Evolutionary conservation across 176 grass and related monocot species (phyloP).

Genomic region (Eremochloa ophiuroides): DNA sequence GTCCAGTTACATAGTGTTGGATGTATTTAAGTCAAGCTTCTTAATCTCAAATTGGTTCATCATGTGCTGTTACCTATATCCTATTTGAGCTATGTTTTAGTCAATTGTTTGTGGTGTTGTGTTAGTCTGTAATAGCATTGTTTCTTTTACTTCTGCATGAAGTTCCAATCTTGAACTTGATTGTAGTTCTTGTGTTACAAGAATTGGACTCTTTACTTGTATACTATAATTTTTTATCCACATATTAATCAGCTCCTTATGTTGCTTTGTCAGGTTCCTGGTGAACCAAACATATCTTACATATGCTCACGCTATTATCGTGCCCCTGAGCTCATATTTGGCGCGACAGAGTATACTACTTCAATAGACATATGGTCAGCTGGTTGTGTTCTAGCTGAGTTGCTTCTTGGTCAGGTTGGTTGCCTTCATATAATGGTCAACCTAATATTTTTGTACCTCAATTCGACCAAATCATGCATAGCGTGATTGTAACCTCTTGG

Average conservation of each 20-base stretch:
- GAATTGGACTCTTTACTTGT: neutral
- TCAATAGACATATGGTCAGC: constrained; percentile 80
- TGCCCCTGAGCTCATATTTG: constrained; percentile 68
- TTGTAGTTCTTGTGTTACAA: neutral
- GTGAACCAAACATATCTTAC: constrained; percentile 65
- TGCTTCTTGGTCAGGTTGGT: constrained; percentile 71
- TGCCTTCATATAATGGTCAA: neutral
- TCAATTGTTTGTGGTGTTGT: neutral
- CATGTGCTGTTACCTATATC: neutral
- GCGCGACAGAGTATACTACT: constrained; percentile 58
- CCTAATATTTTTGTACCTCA: neutral
- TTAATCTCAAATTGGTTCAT: constrained; percentile 5
- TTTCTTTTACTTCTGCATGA: neutral
- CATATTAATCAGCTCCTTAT: neutral
- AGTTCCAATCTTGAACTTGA: neutral
- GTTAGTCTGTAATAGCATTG: neutral
- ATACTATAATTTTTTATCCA: neutral
- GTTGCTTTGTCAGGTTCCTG: constrained; percentile 31
- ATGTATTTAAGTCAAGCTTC: neutral
- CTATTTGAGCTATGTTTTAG: neutral
- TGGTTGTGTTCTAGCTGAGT: constrained; percentile 65
- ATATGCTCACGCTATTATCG: constrained; percentile 77
- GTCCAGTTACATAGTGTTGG: neutral
- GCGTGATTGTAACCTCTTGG: constrained; percentile 16
- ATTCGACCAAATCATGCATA: neutral